Conservation (phyloP, 352 stramenopile species). For the Stramenopiles sp. region DNA sequence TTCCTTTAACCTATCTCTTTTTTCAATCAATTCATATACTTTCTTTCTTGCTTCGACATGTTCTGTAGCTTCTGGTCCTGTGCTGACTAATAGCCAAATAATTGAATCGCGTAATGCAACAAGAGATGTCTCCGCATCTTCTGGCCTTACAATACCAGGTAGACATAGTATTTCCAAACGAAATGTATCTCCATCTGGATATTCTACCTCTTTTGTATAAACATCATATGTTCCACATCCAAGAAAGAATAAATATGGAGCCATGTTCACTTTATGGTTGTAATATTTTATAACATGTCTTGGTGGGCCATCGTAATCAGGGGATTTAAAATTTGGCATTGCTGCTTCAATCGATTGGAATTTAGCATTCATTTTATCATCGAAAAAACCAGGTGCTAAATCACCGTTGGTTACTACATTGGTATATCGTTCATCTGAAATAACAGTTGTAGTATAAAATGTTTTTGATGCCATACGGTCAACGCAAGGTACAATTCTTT, state of each 20-base stretch:
- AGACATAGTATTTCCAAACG: constrained; percentile 43
- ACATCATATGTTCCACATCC: constrained; percentile 48
- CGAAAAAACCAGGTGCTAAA: constrained; percentile 36
- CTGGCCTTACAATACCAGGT: constrained; percentile 38
- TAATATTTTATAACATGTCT: constrained; percentile 47
- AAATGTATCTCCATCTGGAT: constrained; percentile 42
- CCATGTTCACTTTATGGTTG: constrained; percentile 58
- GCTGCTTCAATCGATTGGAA: constrained; percentile 35
- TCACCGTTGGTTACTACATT: constrained; percentile 56
- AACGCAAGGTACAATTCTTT: constrained; percentile 46
- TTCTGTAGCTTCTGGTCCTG: constrained; percentile 38
- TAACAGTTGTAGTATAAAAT: constrained; percentile 49
- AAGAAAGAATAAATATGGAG: constrained; percentile 49
- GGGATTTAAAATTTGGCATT: no score
- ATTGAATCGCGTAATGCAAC: constrained; percentile 49
- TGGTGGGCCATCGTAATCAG: constrained; percentile 29
- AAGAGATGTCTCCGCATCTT: constrained; percentile 38
- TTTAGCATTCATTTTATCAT: constrained; percentile 33
- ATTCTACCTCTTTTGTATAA: constrained; percentile 41
- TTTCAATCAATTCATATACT: constrained; percentile 38
- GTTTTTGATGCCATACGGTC: constrained; percentile 52
- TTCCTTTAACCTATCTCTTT: constrained; percentile 42
- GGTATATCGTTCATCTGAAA: constrained; percentile 41
- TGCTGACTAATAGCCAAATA: constrained; percentile 41
- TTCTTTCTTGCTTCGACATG: constrained; percentile 42